phyloP scores from a whole-genome alignment of 2,329 filamentous ascomycete genomes.

The Penicillium occitanis region DNA sequence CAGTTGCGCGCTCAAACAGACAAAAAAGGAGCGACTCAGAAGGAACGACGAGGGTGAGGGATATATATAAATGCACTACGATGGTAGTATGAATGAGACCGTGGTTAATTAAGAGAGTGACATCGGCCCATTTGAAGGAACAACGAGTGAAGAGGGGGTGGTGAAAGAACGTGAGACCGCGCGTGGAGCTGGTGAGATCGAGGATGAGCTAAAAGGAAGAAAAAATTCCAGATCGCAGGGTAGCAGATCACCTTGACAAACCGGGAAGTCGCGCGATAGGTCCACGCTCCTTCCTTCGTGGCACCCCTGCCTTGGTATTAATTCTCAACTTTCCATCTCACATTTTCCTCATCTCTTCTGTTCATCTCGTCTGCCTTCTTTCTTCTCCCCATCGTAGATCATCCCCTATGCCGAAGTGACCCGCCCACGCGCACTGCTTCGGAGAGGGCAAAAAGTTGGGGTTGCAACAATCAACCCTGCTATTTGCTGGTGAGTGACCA shows the following conservation, averaged over 20 bases:
- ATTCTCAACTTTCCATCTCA: neutral
- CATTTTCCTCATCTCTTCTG: neutral
- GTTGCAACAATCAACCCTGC: neutral
- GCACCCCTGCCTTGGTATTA: slow-evolving; percentile 3
- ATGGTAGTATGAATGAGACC: neutral
- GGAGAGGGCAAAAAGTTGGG: neutral
- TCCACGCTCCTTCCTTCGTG: slow-evolving; percentile 9
- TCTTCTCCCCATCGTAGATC: neutral
- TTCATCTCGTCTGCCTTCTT: neutral
- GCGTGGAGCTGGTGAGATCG: neutral
- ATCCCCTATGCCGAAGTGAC: neutral
- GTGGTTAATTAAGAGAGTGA: slow-evolving; percentile 15
- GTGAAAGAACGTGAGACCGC: neutral
- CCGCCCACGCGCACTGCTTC: neutral
- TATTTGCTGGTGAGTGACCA: neutral
- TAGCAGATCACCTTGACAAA: neutral
- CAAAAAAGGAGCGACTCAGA: neutral
- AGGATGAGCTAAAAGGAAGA: neutral
- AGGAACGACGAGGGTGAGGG: neutral
- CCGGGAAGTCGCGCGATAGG: slow-evolving; percentile 5
- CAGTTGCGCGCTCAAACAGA: neutral
- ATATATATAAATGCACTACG: neutral
- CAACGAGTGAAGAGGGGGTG: slow-evolving; percentile 3
- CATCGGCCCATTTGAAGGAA: neutral
- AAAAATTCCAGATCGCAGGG: neutral